Base-by-base conservation (phyloP, 2,329 filamentous ascomycete species). In the Endocalyx cinctus region DNA sequence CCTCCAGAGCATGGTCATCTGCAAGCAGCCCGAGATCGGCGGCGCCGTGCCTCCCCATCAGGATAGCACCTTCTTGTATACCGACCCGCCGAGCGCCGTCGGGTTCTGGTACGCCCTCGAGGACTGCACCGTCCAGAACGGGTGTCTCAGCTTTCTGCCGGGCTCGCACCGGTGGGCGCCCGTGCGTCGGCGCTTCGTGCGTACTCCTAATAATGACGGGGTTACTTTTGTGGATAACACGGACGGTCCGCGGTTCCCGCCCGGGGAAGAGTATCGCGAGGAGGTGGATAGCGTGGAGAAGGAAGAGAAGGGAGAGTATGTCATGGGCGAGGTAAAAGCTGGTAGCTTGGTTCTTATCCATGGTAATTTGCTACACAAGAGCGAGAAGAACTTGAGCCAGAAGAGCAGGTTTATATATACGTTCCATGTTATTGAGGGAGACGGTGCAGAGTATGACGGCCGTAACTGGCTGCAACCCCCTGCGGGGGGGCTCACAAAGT, bases 31-130 rank as follows among this genome's bases (percentile, higher is more conserved):
- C 15, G 87, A 94, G 63, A 96, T 97, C 33, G 92, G 92, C 17
- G 90, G 86, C 15, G 84, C 85, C 2, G 92, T 97, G 27, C 87
- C 84, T 1, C 79, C 87, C 15, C 92, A 98, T 59, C 89, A 95
- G 64, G 90, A 97, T 61, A 87, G 78, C 45, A 89, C 87, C 1
- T 98, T 97, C 49, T 50, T 98, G 41, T 97, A 94, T 59, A 97
- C 92, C 2, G 69, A 88, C 45, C 84, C 87, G 23, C 90, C 90
- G 1, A 85, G 78, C 25, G 92, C 92, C 0, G 85, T 97, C 3
- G 92, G 92, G 0, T 97, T 90, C 66, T 98, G 92, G 92, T 94
- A 96, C 60, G 92, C 92, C 10, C 74, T 98, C 25, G 89, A 98
- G 65, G 90, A 97, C 60, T 87, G 87, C 15, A 90, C 85, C 6